These are phyloP conservation scores for Barbatosphaeria neglecta DNA, from an alignment of 495 filamentous ascomycete species.

Conservation along the genomic window DNA sequence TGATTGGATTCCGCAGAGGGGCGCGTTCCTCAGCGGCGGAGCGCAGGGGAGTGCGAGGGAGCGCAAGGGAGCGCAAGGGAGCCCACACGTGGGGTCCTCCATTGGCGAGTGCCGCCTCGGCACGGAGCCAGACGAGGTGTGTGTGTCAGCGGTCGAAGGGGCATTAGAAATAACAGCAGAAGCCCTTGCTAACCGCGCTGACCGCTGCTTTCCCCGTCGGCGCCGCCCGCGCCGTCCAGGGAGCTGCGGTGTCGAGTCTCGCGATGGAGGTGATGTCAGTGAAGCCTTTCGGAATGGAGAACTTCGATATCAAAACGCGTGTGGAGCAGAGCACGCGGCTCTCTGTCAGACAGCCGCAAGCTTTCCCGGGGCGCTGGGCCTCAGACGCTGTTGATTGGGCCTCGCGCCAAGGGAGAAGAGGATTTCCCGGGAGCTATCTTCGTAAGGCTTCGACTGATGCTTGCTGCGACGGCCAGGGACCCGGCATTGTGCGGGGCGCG, in stretches of 20 bases:
- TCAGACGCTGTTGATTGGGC: constrained; percentile 12
- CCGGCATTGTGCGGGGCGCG: not conserved
- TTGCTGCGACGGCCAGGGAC: not conserved
- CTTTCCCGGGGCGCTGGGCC: constrained; percentile 8
- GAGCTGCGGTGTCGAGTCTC: not conserved
- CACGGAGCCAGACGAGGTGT: not conserved
- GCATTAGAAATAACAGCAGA: not conserved
- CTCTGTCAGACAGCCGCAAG: constrained; percentile 2
- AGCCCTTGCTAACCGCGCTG: constrained; percentile 15
- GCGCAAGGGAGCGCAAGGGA: not conserved
- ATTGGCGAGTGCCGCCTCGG: constrained; percentile 2
- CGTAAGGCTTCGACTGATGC: not conserved
- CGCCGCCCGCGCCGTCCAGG: too few species aligned
- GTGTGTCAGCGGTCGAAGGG: not conserved
- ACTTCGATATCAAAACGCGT: constrained; percentile 10
- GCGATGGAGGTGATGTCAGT: not conserved
- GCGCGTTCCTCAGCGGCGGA: not conserved
- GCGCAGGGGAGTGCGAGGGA: not conserved
- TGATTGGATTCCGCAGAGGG: not conserved
- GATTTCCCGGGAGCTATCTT: constrained; percentile 14
- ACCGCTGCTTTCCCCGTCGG: not conserved
- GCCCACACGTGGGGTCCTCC: constrained; percentile 2
- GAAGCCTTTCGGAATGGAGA: not conserved
- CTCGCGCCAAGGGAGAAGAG: constrained; percentile 3
- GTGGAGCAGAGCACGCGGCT: constrained; percentile 12